Evolutionary conservation across 164 flowering plant genomes (phyloP), one percentile per base, ranked within the genome.

Genomic region (Umbilicus rupestris): DNA sequence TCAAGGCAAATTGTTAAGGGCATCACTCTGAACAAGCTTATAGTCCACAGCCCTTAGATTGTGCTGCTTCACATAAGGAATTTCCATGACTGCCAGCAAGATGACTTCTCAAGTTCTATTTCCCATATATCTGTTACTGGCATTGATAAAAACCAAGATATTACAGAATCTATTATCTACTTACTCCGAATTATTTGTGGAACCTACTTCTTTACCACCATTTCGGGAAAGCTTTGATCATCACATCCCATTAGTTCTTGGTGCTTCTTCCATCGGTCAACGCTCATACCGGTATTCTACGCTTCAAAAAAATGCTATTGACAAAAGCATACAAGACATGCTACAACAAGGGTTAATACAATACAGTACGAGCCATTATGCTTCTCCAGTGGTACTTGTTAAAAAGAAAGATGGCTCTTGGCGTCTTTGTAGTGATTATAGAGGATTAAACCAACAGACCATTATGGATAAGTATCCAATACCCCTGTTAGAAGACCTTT

Each of bases 241-340:
- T 1, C 15, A 45, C 4, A 45, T 45, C 17, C 47, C 2, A 2
- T 45, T 45, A 45, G 19, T 45, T 3, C 7, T 16, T 2, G 9
- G 46, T 5, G 46, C 46, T 7, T 7, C 15, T 2, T 2, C 46
- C 2, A 11, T 42, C 16, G 16, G 47, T n/a, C 47, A 45, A 12
- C 15, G n/a, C 15, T n/a, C 7, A 14, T 45, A 73, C 35, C 15
- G 65, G 5, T 69, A 70, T 35, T 45, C 70, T 9, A 30, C 62
- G 20, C 63, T 64, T n/a, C 69, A 69, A 41, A 73, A 73, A n/a
- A 35, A 62, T 17, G 37, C 69, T 28, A 69, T 70, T 22, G 67
- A 52, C 35, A 33, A 24, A 20, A 11, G 14, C 59, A 66, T 29
- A 31, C 29, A 11, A 29, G 7, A 66, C 0, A 69, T 73, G 67